Percentiles rank a stretch among this genome's conserved stretches.
These are phyloP conservation scores for Zygosaccharomyces sapae DNA, from an alignment of 1,139 yeast genomes.

Conservation along the genomic window DNA sequence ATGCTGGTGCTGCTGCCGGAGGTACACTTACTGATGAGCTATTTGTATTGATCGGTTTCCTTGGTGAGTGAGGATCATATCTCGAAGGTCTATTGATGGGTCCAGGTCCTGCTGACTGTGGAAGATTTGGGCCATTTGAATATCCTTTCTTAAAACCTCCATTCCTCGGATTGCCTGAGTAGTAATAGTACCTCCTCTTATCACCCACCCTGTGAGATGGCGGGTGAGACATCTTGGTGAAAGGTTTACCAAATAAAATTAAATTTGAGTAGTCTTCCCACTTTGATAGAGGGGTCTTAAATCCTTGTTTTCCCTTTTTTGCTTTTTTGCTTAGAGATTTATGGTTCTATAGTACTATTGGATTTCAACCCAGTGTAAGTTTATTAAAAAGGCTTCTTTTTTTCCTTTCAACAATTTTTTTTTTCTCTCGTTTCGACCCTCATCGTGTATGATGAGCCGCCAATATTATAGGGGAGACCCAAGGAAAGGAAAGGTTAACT, in stretches of 20 bases:
- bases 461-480: not conserved
- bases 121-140: constrained; percentile 4
- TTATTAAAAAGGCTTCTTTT: not conserved
- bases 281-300: not conserved
- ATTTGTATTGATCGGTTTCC: constrained; percentile 14
- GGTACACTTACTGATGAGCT: not conserved
- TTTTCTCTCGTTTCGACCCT: constrained; percentile 1
- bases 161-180: constrained; percentile 24
- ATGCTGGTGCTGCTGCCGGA: not conserved
- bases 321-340: not conserved
- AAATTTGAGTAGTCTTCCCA: not conserved
- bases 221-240: constrained; percentile 13
- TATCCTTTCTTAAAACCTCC: constrained; percentile 14
- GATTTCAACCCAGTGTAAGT: not conserved
- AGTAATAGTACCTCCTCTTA: constrained; percentile 32
- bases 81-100: constrained; percentile 22
- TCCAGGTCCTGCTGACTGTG: constrained; percentile 6
- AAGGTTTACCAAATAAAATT: not conserved
- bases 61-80: constrained; percentile 25
- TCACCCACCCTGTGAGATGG: constrained; percentile 30
- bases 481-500: not conserved
- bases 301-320: not conserved
- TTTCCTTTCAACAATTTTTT: constrained; percentile 1
- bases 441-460: constrained; percentile 9
- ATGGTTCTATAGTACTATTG: not conserved